Evolutionary conservation across 805 yeast genomes (phyloP).

Genomic region (Zygosaccharomyces bisporus): DNA sequence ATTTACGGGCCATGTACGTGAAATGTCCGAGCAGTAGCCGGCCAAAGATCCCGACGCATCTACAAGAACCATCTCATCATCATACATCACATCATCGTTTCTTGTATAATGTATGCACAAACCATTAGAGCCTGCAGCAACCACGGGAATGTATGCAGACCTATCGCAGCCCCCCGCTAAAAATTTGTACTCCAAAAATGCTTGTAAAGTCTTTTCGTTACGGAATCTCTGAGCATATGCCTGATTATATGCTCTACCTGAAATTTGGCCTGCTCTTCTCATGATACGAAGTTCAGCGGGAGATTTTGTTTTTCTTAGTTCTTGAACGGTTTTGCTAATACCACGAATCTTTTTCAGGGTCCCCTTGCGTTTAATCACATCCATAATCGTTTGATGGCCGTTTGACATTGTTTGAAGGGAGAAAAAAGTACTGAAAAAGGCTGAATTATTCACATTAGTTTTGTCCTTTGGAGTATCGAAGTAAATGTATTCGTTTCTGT

Average conservation of each 20-base stretch:
- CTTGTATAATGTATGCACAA: slow-evolving; percentile 90
- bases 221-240: slow-evolving; percentile 67
- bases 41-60: slow-evolving; percentile 95
- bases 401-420: slow-evolving; percentile 25
- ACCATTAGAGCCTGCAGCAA: slow-evolving; percentile 90
- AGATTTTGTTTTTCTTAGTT: slow-evolving; percentile 64
- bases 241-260: slow-evolving; percentile 77
- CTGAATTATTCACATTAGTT: slow-evolving; percentile 20
- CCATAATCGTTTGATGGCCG: slow-evolving; percentile 30
- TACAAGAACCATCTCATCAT: slow-evolving; percentile 80
- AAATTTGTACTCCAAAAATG: slow-evolving; percentile 79
- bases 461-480: slow-evolving; percentile 45
- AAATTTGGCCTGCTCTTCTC: slow-evolving; percentile 78
- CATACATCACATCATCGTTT: slow-evolving; percentile 75
- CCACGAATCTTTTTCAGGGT: slow-evolving; percentile 36
- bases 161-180: slow-evolving; percentile 84
- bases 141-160: slow-evolving; percentile 91
- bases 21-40: slow-evolving; percentile 93
- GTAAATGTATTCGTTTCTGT: slow-evolving; percentile 49
- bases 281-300: slow-evolving; percentile 70
- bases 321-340: slow-evolving; percentile 24
- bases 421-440: slow-evolving; percentile 33
- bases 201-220: slow-evolving; percentile 74
- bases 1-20: slow-evolving; percentile 91
- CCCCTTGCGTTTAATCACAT: slow-evolving; percentile 26